Base-by-base conservation (phyloP, 768 basidiomycete species). In the Omphalotus guepiniiformis region DNA sequence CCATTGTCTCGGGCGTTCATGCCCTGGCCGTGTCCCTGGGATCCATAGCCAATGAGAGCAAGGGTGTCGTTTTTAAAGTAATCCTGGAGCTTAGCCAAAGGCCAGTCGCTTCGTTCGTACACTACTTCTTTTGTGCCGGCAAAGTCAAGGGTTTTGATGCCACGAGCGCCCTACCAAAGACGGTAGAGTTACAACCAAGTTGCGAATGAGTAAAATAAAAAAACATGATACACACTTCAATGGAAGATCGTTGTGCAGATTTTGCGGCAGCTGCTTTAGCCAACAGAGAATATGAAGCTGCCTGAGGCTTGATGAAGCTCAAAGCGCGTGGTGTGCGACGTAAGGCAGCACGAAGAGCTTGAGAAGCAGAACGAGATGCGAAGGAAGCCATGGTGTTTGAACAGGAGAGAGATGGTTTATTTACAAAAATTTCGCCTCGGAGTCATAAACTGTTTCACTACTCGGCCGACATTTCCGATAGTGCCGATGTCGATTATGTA, bases 11-110 rank as follows among this genome's bases (percentile, higher is more conserved):
- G 93, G 48, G 96, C 95, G 64, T 99, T 99, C 67, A 99, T 74
- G 54, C 95, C 94, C 71, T 98, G 96, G 16, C 96, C 96, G 68
- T 98, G 96, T 34, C 95, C 94, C 72, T 95, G 93, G 11, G 96
- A 98, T 53, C 96, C 96, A 64, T 99, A 98, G 50, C 96, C 96
- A 59, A 98, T 98, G 70, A 99, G 83, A 53, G 95, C 95, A 47
- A 99, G 90, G 56, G 94, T 97, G 70, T 99, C 96, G 64, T 98
- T 88, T 73, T 98, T 98, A 81, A 99, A 96, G 80, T 95, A 99
- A 67, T 98, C 93, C 68, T 98, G 95, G 63, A 99, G 85, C 74
- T 91, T 98, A 52, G 92, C 83, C 53, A 95, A 73, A 28, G 96
- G 96, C 96, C 96, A 99, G 80, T 99, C 96, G 58, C 79, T 80